Base-by-base conservation (phyloP, 305 asterid genomes). In the Ilex paraguariensis region DNA sequence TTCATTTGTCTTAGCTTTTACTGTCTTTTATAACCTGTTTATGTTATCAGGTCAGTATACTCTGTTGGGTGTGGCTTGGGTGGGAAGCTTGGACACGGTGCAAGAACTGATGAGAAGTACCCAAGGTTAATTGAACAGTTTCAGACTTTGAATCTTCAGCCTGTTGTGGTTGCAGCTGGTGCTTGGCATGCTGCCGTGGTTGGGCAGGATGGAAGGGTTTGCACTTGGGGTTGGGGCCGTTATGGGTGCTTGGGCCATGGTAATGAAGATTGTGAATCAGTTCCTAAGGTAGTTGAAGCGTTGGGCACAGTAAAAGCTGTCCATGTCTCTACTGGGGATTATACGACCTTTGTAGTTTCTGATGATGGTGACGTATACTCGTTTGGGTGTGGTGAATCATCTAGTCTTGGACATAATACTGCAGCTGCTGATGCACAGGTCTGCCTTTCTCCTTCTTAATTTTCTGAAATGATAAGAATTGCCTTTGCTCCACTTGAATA, bases 201-300 rank as follows among this genome's bases (percentile, higher is more conserved):
- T 0, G 98, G 98, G 55, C 82, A 81, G 63, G 98, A 91, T 46
- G 98, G 98, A 32, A 74, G 96, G 59, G 95, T 91, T 3, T 91
- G 98, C 77, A 91, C 98, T 0, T 91, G 98, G 98, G 98, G 98
- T 15, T 91, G 98, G 98, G 96, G 95, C 0, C 84, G 90, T 17
- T 81, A 82, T 31, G 98, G 98, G 3, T 91, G 96, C 82, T 83
- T 91, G 78, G 98, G 98, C 30, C 98, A 91, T 46, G 96, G 98
- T 10, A 91, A 86, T 36, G 91, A 88, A 73, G 94, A 88, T 31
- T 84, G 89, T 69, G 91, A 88, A 66, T 74, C 91, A 10, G 76
- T 71, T 46, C 98, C 98, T 45, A 91, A 77, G 68, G 98, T 91
- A 14, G 96, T 91, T 15, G 94, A 86, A 73, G 85, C 90, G 40